Evolutionary conservation across 768 basidiomycete species (phyloP).

Genomic region (Steccherinum ochraceum): DNA sequence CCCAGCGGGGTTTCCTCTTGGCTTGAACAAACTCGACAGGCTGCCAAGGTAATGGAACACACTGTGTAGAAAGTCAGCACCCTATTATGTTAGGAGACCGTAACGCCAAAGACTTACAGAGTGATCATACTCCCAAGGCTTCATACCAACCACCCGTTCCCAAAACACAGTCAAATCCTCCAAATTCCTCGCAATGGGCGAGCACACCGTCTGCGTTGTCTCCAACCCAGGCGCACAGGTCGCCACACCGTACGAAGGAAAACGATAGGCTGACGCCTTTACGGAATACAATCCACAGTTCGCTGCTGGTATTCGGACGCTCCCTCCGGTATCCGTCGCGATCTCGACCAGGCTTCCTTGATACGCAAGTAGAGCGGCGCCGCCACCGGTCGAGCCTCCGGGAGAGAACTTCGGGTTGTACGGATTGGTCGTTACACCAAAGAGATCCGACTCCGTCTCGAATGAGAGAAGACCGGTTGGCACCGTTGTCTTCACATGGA

Average conservation of each 20-base stretch:
- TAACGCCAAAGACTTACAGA: slow-evolving; percentile 28
- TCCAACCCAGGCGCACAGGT: slow-evolving; percentile 33
- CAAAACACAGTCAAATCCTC: slow-evolving; percentile 38
- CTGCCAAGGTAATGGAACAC: slow-evolving; percentile 37
- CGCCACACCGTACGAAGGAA: slow-evolving; percentile 27
- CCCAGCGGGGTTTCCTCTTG: slow-evolving; percentile 31
- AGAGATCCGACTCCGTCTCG: slow-evolving; percentile 38
- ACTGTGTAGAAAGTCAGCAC: slow-evolving; percentile 25
- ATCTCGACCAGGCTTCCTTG: slow-evolving; percentile 40
- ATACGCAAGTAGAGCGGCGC: slow-evolving; percentile 40
- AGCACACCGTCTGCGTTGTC: slow-evolving; percentile 28
- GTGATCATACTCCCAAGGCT: slow-evolving; percentile 38
- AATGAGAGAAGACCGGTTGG: slow-evolving; percentile 36
- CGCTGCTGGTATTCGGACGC: slow-evolving; percentile 41
- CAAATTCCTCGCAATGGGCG: slow-evolving; percentile 36
- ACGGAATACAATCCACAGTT: slow-evolving; percentile 41
- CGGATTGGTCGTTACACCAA: slow-evolving; percentile 42
- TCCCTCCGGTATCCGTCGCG: slow-evolving; percentile 45
- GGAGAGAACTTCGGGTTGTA: slow-evolving; percentile 33
- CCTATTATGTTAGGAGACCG: no score
- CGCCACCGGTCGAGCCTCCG: slow-evolving; percentile 49
- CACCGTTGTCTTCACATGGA: slow-evolving; percentile 36
- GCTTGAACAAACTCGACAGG: slow-evolving; percentile 22
- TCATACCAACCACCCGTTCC: slow-evolving; percentile 34
- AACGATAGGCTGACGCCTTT: slow-evolving; percentile 32